Conservation (phyloP, 805 yeast species). For the Zygoascus ofunaensis region DNA sequence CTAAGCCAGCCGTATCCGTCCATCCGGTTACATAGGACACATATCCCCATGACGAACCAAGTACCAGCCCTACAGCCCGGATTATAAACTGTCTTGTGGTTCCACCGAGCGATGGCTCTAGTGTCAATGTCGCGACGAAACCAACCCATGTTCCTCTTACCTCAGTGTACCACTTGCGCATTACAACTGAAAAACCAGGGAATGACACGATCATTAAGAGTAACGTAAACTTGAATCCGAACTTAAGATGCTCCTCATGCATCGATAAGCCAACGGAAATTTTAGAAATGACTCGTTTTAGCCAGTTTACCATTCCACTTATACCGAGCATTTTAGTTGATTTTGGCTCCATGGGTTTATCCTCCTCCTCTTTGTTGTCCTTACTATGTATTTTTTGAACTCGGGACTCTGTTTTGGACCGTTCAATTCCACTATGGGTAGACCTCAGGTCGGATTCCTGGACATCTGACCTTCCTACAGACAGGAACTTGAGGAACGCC, state of each 20-base stretch:
- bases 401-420: slow-evolving; percentile 1
- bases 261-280: slow-evolving; percentile 12
- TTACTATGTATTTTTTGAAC: background rate
- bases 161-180: slow-evolving; percentile 41
- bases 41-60: slow-evolving; percentile 44
- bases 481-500: slow-evolving; percentile 32
- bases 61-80: slow-evolving; percentile 39
- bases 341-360: background rate
- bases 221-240: slow-evolving; percentile 38
- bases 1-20: slow-evolving; percentile 20
- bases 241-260: slow-evolving; percentile 33
- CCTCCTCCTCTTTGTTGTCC: slow-evolving; percentile 4
- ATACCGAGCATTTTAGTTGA: slow-evolving; percentile 1
- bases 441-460: slow-evolving; percentile 14
- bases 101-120: slow-evolving; percentile 45
- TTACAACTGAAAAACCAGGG: slow-evolving; percentile 42
- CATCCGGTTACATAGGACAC: slow-evolving; percentile 38
- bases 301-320: background rate
- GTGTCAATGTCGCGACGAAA: slow-evolving; percentile 40
- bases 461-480: slow-evolving; percentile 14
- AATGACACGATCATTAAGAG: slow-evolving; percentile 41
- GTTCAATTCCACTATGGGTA: background rate
- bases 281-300: slow-evolving; percentile 16
- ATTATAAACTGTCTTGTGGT: slow-evolving; percentile 40
- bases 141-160: slow-evolving; percentile 47